Conservation (phyloP, 306 rosid species). For the Gillenia trifoliata region DNA sequence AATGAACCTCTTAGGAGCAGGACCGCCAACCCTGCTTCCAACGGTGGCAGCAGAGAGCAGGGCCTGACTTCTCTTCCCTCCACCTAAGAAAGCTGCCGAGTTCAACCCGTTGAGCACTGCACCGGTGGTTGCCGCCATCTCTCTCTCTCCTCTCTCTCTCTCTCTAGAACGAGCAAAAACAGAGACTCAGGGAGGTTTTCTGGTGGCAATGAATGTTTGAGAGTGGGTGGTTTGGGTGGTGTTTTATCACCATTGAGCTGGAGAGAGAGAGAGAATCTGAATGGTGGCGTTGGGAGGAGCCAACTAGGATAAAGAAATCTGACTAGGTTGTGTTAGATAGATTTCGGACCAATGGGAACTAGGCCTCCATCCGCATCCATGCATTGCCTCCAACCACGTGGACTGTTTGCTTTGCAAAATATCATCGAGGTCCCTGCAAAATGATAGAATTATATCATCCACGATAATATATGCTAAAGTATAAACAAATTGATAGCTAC, state of each 20-base stretch:
- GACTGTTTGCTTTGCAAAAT: slow-evolving; percentile 17
- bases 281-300: slow-evolving; percentile 36
- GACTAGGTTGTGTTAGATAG: slow-evolving; percentile 58
- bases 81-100: slow-evolving; percentile 72
- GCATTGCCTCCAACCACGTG: slow-evolving; percentile 57
- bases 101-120: slow-evolving; percentile 76
- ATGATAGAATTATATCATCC: not conserved
- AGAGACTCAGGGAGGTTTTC: not conserved
- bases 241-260: not conserved
- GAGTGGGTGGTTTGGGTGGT: not conserved
- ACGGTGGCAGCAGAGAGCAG: slow-evolving; percentile 39
- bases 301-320: slow-evolving; percentile 77
- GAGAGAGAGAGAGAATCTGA: slow-evolving; percentile 29
- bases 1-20: slow-evolving; percentile 46
- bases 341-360: slow-evolving; percentile 75
- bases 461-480: no score
- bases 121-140: slow-evolving; percentile 93
- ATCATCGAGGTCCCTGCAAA: not conserved
- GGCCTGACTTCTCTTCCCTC: slow-evolving; percentile 66
- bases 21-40: slow-evolving; percentile 34
- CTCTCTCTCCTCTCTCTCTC: not conserved
- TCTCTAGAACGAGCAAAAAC: not conserved
- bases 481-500: not conserved
- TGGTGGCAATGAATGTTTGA: not conserved
- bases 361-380: slow-evolving; percentile 44